Base-by-base conservation (phyloP, 805 yeast species). In the Schwanniomyces polymorphus region DNA sequence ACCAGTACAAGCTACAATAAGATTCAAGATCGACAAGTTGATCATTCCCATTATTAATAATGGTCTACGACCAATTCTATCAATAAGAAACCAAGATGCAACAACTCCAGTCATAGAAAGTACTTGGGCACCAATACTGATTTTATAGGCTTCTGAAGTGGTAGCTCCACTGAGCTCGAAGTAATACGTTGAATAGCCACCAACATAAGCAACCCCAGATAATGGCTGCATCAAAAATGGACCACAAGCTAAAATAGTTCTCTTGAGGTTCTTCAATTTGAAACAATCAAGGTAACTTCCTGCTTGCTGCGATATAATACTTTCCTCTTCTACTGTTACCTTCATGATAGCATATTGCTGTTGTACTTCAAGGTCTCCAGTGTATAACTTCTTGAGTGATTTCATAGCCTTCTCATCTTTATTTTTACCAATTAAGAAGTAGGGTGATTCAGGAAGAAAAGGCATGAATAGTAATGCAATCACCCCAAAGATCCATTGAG, bases 391-490 rank as follows among this genome's bases (percentile, higher is more conserved):
- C 50, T 51, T 55, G 29, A 66, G 42, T 9, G 59, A 50, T 6
- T 48, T 35, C 38, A 53, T 58, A 26, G 75, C 74, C 23, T 70
- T 68, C 0, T 46, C 57, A 14, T 50, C 26, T 35, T 53, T 53
- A 8, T 68, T 68, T 27, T 60, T 59, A 42, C 57, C 63, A 29
- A 65, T 63, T 42, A 67, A 58, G 65, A 63, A 70, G 70, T 72
- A 68, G 12, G 78, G 78, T 7, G 75, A 68, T 42, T 73, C 77
- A 1, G 77, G 76, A 16, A 72, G 67, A 25, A 68, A 54, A 55
- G 41, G 61, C 64, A 31, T 64, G 38, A 33, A 64, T 2, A 41
- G 14, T 21, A 48, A 26, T 16, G 44, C 23, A 14, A 42, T 27
- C 10, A 38, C 44, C 11, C 47, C 43, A 27, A 45, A 45, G 6